These are phyloP conservation scores for Ramularia collo-cygni DNA, from an alignment of 2,329 filamentous ascomycete genomes.

Conservation along the genomic window DNA sequence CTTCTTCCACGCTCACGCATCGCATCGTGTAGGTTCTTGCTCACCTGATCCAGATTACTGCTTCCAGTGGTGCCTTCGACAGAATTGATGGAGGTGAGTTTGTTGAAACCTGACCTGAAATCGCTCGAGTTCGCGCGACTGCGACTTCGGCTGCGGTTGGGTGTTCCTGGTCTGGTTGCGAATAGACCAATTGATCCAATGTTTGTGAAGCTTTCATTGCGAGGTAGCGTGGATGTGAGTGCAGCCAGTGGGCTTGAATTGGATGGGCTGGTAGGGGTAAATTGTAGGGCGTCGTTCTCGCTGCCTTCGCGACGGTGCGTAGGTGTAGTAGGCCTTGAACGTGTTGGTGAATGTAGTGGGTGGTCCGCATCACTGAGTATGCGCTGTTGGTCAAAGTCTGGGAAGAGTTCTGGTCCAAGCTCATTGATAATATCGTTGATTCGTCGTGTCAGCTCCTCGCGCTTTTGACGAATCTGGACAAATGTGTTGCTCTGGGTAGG, in stretches of 20 bases:
- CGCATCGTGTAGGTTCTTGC: constrained; percentile 72
- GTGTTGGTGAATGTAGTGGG: constrained; percentile 22
- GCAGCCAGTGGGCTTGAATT: too few species aligned
- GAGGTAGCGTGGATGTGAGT: constrained; percentile 54
- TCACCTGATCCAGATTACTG: constrained; percentile 69
- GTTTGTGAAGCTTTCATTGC: constrained; percentile 91
- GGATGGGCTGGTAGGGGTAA: constrained; percentile 22
- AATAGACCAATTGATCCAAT: constrained; percentile 84
- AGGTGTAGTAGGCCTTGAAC: constrained; percentile 23
- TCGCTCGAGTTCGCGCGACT: constrained; percentile 53
- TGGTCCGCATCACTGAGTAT: constrained; percentile 53
- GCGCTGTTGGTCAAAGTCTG: constrained; percentile 80
- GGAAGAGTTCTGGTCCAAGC: constrained; percentile 89
- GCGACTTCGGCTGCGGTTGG: constrained; percentile 63
- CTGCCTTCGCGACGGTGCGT: constrained; percentile 18
- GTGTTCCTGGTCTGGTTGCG: constrained; percentile 76
- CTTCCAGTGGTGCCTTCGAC: constrained; percentile 36
- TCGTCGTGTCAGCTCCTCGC: constrained; percentile 67
- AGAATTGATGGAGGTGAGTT: constrained; percentile 42
- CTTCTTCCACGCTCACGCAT: constrained; percentile 73
- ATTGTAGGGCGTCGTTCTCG: constrained; percentile 22
- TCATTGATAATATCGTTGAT: constrained; percentile 93
- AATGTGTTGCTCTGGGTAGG: constrained; percentile 81
- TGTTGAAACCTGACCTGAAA: constrained; percentile 12
- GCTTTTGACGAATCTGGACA: constrained; percentile 64